Evolutionary conservation across 2,329 filamentous ascomycete genomes (phyloP), one percentile per base, ranked within the genome.

Genomic region (Acrocalymma vagum): DNA sequence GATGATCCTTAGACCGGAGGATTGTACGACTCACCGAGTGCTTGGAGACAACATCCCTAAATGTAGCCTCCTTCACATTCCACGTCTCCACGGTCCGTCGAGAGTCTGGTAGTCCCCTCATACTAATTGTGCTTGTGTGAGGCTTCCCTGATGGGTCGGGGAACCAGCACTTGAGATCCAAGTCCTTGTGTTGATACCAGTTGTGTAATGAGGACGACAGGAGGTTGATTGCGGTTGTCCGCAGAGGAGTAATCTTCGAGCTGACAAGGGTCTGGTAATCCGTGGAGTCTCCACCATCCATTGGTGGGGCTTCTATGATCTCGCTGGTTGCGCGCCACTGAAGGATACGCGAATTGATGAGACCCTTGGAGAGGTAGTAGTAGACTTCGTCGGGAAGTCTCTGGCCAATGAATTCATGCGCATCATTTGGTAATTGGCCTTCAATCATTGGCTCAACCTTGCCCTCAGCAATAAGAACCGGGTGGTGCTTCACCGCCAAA

Each of bases 401-500:
- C 44, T 95, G 83, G n/a, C 91, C 91, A 48, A 96, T 83, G 63
- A 96, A 92, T 61, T 93, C 86, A 63, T 95, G 89, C 53, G 94
- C 86, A 64, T 97, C 92, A 29, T 81, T 81, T 2, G 94, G 92
- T 14, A 91, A 81, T 38, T 83, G 79, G 6, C 89, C 86, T 38
- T 78, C 81, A 56, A 92, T 85, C 58, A 90, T 79, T 11, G 91
- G 87, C 45, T 83, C 81, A 33, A 96, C 81, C 58, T 87, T 84
- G 26, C 94, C 94, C n/a, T 82, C 83, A 38, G 83, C 79, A 22
- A 85, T 83, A 52, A 96, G 84, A 60, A 92, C 84, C 26, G 95
- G 86, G 68, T 93, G 92, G 69, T 97, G 93, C 60, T 91, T 87
- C 33, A 96, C 83, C 1, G 86, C 86, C 80, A 95, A 86, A 48